These are phyloP conservation scores for Ustilago loliicola DNA, from an alignment of 1,284 basidiomycete genomes.

Conservation along the genomic window DNA sequence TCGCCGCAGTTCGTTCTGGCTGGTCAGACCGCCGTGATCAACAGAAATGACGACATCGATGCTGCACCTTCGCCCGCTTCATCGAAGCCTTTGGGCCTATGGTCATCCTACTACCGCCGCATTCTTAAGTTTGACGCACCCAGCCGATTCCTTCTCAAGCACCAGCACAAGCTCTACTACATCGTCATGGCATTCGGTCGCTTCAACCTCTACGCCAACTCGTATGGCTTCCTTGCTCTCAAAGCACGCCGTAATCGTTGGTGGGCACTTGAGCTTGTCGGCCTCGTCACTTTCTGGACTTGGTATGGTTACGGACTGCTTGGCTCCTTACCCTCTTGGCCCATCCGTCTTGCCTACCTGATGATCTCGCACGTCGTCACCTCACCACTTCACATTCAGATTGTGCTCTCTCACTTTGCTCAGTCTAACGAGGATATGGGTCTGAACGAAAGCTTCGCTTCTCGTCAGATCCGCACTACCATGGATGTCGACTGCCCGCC, in stretches of 20 bases:
- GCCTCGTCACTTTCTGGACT: constrained; percentile 81
- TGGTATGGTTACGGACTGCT: constrained; percentile 79
- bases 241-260: constrained; percentile 71
- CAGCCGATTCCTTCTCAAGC: constrained; percentile 77
- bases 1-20: constrained; percentile 79
- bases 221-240: constrained; percentile 82
- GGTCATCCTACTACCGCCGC: constrained; percentile 95
- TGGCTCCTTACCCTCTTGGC: constrained; percentile 79
- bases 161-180: constrained; percentile 96
- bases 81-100: constrained; percentile 73
- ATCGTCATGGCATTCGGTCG: constrained; percentile 89
- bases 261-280: constrained; percentile 76
- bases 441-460: constrained; percentile 88
- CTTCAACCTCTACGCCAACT: constrained; percentile 94
- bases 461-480: constrained; percentile 93
- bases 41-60: constrained; percentile 8
- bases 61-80: neutral
- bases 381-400: constrained; percentile 82
- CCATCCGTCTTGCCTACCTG: constrained; percentile 78
- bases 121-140: constrained; percentile 84
- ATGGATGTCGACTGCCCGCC: constrained; percentile 91
- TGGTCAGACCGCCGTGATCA: constrained; percentile 40
- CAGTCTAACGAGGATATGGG: constrained; percentile 94
- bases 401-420: constrained; percentile 96
- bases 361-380: constrained; percentile 83